Base-by-base conservation (phyloP, 2,329 filamentous ascomycete species). In the Triangularia setosa region DNA sequence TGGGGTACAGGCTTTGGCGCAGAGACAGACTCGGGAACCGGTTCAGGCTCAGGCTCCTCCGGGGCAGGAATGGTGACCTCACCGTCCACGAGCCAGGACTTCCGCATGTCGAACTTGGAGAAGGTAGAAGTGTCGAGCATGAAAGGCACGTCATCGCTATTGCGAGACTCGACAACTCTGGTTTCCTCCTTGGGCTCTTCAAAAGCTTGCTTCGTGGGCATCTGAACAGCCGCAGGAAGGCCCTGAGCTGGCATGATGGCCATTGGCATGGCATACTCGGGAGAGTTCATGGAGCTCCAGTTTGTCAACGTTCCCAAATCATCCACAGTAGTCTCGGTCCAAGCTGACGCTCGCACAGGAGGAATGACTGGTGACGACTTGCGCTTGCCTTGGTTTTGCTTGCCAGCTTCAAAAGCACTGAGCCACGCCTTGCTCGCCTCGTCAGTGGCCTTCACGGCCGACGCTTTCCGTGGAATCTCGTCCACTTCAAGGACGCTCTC, bases 311-410 rank as follows among this genome's bases (percentile, higher is more conserved):
- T 73, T 48, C 40, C 40, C 18, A 48, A 21, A 56, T 82, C 79
- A 27, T 82, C 80, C 66, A 54, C 75, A 24, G 76, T 79, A 24
- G 71, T 75, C 30, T 75, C 73, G 28, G 74, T 77, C 68, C 71
- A 71, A 11, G 72, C 72, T 12, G 75, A 77, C 25, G 73, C 75
- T 58, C 77, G 76, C 14, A 73, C 64, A 1, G 61, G 44, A 4
- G 82, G 82, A 53, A 85, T 74, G 1, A 84, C 76, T 2, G 81
- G 82, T 16, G 83, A 85, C 2, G 83, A 84, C 58, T 77, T 78
- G 18, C 82, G 79, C 68, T 80, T 79, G 18, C 70, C 70, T 55
- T 72, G 75, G 14, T 74, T 23, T 11, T 63, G 65, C 12, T 67
- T 67, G 16, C 69, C 67, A 14, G 55, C 35, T 4, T 69, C 63